Evolutionary conservation across 257 asterid genomes (phyloP).

Genomic region (Solanum habrochaites): DNA sequence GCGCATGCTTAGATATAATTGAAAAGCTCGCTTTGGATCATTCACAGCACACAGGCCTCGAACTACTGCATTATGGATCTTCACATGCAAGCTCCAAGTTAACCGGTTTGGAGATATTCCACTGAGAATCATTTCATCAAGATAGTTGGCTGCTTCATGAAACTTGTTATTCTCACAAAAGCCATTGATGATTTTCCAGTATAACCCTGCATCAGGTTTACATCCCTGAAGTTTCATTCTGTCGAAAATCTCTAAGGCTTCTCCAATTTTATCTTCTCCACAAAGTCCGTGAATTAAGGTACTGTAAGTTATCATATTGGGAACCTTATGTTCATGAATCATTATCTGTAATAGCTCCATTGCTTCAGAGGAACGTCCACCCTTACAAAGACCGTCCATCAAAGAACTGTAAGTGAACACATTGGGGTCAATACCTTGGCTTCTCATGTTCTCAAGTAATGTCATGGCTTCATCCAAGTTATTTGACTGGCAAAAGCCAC

Average conservation of each 20-base stretch:
- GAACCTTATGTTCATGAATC: constrained; percentile 32
- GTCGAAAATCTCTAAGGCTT: constrained; percentile 73
- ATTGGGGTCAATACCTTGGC: constrained; percentile 62
- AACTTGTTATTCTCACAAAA: constrained; percentile 52
- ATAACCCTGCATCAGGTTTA: constrained; percentile 88
- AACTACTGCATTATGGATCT: constrained; percentile 59
- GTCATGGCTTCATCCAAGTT: constrained; percentile 53
- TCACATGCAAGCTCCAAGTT: constrained; percentile 83
- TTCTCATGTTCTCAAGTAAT: constrained; percentile 65
- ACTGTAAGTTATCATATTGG: constrained; percentile 79
- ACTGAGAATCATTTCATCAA: constrained; percentile 79
- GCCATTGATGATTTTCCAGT: constrained; percentile 50
- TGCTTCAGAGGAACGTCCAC: constrained; percentile 63
- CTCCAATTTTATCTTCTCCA: constrained; percentile 45
- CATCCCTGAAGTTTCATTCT: constrained; percentile 85
- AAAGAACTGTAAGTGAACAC: constrained; percentile 77
- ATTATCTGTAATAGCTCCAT: constrained; percentile 52
- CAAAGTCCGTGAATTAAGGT: constrained; percentile 66
- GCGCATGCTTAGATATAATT: constrained; percentile 52
- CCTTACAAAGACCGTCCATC: constrained; percentile 86
- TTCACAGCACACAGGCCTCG: constrained; percentile 43
- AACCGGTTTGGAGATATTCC: constrained; percentile 70
- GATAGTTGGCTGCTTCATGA: constrained; percentile 70
- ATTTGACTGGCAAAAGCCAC: constrained; percentile 56
- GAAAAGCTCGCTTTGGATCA: constrained; percentile 51